Base-by-base conservation (phyloP, 1,284 basidiomycete genomes). In the Microbotryum silenes-acaulis region DNA sequence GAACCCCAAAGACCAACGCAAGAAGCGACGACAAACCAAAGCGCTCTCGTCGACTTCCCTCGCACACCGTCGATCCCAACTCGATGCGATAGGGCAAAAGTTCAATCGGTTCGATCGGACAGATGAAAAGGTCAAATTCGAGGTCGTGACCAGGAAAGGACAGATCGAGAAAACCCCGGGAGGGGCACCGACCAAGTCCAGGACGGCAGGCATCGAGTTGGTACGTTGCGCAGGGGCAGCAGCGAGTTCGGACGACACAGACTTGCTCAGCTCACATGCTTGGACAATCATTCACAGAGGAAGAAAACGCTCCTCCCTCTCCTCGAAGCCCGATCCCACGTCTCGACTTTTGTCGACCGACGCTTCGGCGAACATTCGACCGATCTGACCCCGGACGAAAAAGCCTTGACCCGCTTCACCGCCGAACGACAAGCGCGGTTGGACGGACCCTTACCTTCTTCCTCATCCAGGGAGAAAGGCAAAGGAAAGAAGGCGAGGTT, bases 361-460 rank as follows among this genome's bases (percentile, higher is more conserved):
- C 87, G 96, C 47, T 97, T 98, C 72, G 96, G 96, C 77, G 96
- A 98, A 81, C 87, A 89, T 71, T 86, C 98, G 71, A 85, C 92
- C 2, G 82, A 84, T 12, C 85, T 98, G 81, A 87, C 87, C 12
- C 80, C 91, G 20, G 96, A 99, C 75, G 94, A 98, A 71, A 88
- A 91, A 68, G 97, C 97, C 86, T 81, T 98, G 31, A 92, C 97
- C 77, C 86, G 96, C 45, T 98, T 97, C 75, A 97, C 92, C 6
- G 83, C 83, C 64, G 94, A 97, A 75, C 79, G 89, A 64, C 88
- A 91, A 72, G 81, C 85, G 18, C 76, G 78, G 3, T 56, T 70
- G 6, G 33, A 56, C 5, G 9, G 18, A 16, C 37, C 37, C 12
- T 10, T 42, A 4, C 37, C 37, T 42, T 3, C 37, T 1, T 31